phyloP scores from a whole-genome alignment of 768 basidiomycete genomes.

The Termitomyces sp. region DNA sequence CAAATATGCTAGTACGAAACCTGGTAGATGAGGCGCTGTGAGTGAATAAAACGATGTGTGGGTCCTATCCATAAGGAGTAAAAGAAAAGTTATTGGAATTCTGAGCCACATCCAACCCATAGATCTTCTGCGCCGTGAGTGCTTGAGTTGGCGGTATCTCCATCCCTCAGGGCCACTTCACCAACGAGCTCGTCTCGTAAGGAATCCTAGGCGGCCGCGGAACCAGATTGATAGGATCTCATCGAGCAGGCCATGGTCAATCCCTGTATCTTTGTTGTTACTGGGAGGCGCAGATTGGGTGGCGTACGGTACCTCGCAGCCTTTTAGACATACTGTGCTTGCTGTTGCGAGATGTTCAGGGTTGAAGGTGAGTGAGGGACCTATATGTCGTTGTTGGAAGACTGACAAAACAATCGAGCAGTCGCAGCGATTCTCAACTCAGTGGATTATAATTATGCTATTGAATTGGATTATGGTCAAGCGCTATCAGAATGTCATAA shows the following conservation, averaged over 20 bases:
- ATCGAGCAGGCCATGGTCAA: constrained; percentile 23
- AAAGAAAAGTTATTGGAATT: constrained; percentile 7
- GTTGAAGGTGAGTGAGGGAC: constrained; percentile 50
- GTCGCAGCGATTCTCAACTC: constrained; percentile 59
- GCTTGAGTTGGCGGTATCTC: constrained; percentile 14
- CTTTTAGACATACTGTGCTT: constrained; percentile 69
- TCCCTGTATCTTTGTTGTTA: constrained; percentile 28
- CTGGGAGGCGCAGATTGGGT: constrained; percentile 31
- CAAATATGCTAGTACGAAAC: too few relatives aligned
- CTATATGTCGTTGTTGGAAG: constrained; percentile 10
- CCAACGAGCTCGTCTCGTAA: constrained; percentile 6
- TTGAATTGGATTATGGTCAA: constrained; percentile 40
- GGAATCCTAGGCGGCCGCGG: constrained; percentile 3
- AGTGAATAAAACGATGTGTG: too few relatives aligned
- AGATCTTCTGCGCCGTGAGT: constrained; percentile 15
- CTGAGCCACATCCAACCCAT: constrained; percentile 1
- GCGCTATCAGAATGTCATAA: constrained; percentile 78
- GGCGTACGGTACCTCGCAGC: constrained; percentile 64
- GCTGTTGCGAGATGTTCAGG: constrained; percentile 77
- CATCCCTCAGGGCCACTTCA: not conserved
- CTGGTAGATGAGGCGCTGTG: too few relatives aligned
- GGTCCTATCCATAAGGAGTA: constrained; percentile 8
- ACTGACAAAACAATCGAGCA: constrained; percentile 24
- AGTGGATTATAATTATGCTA: constrained; percentile 62
- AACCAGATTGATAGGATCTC: not conserved